phyloP scores from a whole-genome alignment of 1,284 basidiomycete genomes.

The Ceratobasidium sp. region DNA sequence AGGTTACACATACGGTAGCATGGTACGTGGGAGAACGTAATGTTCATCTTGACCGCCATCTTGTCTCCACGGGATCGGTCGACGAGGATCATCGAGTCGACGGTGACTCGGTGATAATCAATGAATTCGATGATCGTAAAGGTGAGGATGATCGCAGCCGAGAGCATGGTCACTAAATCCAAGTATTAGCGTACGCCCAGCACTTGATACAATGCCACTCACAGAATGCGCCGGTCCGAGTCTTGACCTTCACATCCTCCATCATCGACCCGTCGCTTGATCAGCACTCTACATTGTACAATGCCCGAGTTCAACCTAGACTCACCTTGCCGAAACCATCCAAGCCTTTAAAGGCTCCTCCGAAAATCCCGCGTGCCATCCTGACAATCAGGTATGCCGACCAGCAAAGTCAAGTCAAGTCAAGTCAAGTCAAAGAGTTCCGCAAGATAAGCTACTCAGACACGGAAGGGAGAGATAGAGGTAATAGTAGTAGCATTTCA shows the following conservation, averaged over 20 bases:
- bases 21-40: too few relatives aligned
- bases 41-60: too few relatives aligned
- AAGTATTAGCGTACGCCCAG: neutral
- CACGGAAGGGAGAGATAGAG: neutral
- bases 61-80: too few relatives aligned
- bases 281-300: neutral
- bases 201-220: slow-evolving; percentile 56
- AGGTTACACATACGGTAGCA: slow-evolving; percentile 53
- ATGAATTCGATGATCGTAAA: too few relatives aligned
- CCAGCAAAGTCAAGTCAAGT: slow-evolving; percentile 21
- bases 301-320: too few relatives aligned
- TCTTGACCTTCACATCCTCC: slow-evolving; percentile 98
- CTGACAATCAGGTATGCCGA: too few relatives aligned
- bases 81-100: too few relatives aligned
- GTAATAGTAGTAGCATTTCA: neutral
- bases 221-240: slow-evolving; percentile 92
- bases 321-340: slow-evolving; percentile 98
- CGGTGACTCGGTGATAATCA: too few relatives aligned
- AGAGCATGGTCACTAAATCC: slow-evolving; percentile 86
- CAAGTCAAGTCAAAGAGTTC: too few relatives aligned
- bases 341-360: slow-evolving; percentile 83
- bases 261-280: slow-evolving; percentile 75
- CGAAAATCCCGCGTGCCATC: neutral
- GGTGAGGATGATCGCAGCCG: slow-evolving; percentile 90
- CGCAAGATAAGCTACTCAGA: neutral